Conservation (phyloP, 495 filamentous ascomycete species). For the Aspergillus mulundensis region DNA sequence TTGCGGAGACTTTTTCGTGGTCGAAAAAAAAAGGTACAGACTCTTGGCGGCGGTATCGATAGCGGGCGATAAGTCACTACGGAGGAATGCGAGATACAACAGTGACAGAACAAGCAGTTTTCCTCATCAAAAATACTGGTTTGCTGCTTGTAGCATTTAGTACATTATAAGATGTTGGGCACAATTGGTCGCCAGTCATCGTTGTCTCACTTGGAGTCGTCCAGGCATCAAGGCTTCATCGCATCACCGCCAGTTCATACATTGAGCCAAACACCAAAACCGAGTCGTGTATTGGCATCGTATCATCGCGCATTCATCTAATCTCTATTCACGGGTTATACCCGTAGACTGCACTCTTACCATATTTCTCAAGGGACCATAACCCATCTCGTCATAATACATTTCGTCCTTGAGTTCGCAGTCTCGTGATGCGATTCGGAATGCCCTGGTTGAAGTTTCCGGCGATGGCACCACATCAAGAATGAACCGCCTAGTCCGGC, state of each 20-base stretch:
- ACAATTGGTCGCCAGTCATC: background rate
- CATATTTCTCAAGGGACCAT: background rate
- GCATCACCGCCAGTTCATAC: constrained; percentile 5
- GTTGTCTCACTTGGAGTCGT: background rate
- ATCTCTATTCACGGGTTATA: background rate
- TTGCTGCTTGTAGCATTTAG: no score
- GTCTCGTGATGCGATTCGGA: background rate
- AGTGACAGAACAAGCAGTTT: background rate
- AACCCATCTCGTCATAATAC: background rate
- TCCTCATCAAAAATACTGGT: no score
- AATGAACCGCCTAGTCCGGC: background rate
- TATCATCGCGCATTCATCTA: background rate
- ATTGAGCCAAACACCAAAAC: background rate
- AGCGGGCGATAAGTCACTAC: constrained; percentile 4
- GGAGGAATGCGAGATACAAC: background rate
- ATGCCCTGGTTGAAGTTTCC: background rate
- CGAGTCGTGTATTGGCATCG: constrained; percentile 1
- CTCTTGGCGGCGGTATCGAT: constrained; percentile 33
- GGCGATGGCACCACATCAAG: background rate
- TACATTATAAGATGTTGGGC: no score
- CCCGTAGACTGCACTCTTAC: background rate
- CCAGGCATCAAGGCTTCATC: constrained; percentile 5
- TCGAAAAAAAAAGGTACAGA: constrained; percentile 33
- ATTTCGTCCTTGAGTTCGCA: background rate
- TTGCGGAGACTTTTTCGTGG: constrained; percentile 31